Conservation (phyloP, 345 rosid genomes). For the Acer campestre region DNA sequence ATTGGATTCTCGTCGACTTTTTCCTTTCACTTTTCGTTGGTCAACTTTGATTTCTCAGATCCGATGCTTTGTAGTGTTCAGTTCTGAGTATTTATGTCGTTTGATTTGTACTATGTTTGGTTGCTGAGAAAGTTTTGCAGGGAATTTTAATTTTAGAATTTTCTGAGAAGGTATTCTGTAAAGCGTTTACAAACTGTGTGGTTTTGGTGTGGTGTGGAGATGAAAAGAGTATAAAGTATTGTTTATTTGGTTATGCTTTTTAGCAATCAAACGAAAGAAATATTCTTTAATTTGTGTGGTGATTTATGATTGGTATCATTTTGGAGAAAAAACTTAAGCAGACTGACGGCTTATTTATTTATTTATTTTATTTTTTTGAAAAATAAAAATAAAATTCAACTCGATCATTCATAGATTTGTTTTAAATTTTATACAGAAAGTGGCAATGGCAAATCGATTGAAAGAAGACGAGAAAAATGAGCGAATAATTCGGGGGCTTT, state of each 20-base stretch:
- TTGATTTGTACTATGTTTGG: background rate
- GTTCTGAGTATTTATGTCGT: conserved; percentile 4
- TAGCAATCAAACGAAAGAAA: background rate
- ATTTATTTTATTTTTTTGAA: background rate
- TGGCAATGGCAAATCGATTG: conserved; percentile 61
- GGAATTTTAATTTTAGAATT: background rate
- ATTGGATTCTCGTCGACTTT: background rate
- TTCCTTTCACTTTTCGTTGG: background rate
- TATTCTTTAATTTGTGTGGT: background rate
- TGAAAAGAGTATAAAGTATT: background rate
- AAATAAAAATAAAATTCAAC: background rate
- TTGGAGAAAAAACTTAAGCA: conserved; percentile 4
- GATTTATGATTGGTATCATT: conserved; percentile 7
- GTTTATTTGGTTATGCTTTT: conserved; percentile 9
- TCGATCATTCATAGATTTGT: background rate
- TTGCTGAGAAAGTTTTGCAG: background rate
- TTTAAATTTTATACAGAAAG: conserved; percentile 18
- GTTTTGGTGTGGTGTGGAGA: background rate
- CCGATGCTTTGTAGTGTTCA: conserved; percentile 27
- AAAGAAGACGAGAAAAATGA: conserved; percentile 95
- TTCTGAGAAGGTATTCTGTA: background rate
- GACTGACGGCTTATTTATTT: background rate
- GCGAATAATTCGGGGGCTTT: conserved; percentile 76
- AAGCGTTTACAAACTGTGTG: background rate
- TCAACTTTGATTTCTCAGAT: conserved; percentile 35